Conservation (phyloP, 257 asterid species). For the Dorcoceras hygrometricum region DNA sequence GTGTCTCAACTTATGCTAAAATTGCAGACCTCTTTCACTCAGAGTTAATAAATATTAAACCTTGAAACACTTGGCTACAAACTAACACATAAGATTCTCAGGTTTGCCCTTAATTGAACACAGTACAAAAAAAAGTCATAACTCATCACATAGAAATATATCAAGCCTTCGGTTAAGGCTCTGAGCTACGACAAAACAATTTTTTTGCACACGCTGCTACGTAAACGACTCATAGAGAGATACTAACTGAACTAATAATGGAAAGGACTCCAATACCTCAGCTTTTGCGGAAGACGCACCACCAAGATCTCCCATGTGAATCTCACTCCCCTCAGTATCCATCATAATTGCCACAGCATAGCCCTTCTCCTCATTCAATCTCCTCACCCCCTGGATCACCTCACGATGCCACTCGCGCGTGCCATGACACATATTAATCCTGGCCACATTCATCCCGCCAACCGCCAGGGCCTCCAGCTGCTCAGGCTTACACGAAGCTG, state of each 20-base stretch:
- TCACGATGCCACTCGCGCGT: conserved; percentile 91
- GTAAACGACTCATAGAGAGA: background rate
- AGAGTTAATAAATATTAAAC: no score
- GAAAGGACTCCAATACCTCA: conserved; percentile 44
- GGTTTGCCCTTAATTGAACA: no score
- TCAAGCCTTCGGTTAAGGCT: no score
- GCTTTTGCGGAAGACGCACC: conserved; percentile 91
- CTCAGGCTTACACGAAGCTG: conserved; percentile 74
- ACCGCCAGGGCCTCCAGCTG: conserved; percentile 93
- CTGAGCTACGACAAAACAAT: no score
- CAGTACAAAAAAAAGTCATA: no score
- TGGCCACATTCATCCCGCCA: conserved; percentile 94
- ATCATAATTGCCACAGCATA: conserved; percentile 97
- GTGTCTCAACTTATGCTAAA: background rate
- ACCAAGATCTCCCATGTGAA: conserved; percentile 98
- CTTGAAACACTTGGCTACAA: background rate
- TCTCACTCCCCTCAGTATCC: conserved; percentile 99
- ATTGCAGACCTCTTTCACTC: background rate
- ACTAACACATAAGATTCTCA: background rate
- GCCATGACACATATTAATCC: conserved; percentile 99
- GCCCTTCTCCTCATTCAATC: conserved; percentile 94
- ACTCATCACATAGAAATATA: no score
- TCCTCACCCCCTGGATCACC: conserved; percentile 83
- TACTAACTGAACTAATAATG: no score
- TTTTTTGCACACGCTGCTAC: background rate